phyloP scores from a whole-genome alignment of 805 yeast species.

The Tetrapisispora fleetii region DNA sequence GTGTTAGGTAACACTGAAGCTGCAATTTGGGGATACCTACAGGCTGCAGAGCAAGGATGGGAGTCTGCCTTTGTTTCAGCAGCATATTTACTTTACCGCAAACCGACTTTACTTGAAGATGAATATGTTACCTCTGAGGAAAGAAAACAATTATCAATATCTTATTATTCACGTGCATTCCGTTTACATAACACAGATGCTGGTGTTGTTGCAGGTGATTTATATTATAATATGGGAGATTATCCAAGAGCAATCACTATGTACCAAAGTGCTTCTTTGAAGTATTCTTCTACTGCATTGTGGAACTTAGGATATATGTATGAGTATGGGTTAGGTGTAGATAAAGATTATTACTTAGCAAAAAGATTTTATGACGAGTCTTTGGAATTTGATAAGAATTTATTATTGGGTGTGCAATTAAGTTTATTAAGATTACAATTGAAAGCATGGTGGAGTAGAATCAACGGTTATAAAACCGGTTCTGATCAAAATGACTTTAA shows the following conservation, averaged over 20 bases:
- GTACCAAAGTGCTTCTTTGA: constrained; percentile 51
- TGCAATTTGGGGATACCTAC: constrained; percentile 66
- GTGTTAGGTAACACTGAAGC: constrained; percentile 43
- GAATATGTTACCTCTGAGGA: constrained; percentile 30
- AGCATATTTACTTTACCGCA: constrained; percentile 51
- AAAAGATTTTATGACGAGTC: constrained; percentile 66
- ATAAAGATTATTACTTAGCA: constrained; percentile 70
- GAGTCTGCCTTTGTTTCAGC: constrained; percentile 71
- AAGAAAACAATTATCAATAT: constrained; percentile 45
- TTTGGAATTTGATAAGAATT: constrained; percentile 11
- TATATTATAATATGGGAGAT: constrained; percentile 43
- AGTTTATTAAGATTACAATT: constrained; percentile 19
- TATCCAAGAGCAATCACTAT: constrained; percentile 49
- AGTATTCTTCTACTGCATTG: constrained; percentile 53
- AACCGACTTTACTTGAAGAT: constrained; percentile 32
- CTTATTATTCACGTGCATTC: constrained; percentile 50
- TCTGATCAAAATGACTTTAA: constrained; percentile 1
- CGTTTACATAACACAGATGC: constrained; percentile 56
- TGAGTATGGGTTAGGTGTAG: constrained; percentile 74
- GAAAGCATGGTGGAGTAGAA: constrained; percentile 20
- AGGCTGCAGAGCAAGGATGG: constrained; percentile 85
- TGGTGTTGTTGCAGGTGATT: constrained; percentile 70
- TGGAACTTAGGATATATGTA: constrained; percentile 84
- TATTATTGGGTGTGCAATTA: constrained; percentile 19
- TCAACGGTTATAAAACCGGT: constrained; percentile 29